These are phyloP conservation scores for Fraxinus xanthoxyloides DNA, from an alignment of 305 asterid species.

Conservation along the genomic window DNA sequence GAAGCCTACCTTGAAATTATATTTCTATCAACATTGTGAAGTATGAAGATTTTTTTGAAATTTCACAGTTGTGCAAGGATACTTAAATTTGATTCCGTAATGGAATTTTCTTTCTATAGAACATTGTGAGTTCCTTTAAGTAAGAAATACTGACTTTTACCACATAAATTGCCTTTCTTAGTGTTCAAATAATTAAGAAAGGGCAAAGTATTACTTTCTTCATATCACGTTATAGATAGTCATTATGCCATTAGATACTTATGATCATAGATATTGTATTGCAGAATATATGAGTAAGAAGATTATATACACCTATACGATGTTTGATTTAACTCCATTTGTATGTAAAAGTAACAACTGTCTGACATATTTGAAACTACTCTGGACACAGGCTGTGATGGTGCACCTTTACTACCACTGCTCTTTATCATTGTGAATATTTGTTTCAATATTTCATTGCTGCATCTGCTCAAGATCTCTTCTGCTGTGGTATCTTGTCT, in stretches of 20 bases:
- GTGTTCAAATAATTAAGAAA: background rate
- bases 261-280: background rate
- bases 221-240: background rate
- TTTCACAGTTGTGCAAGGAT: background rate
- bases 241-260: background rate
- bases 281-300: background rate
- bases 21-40: background rate
- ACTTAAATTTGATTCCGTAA: background rate
- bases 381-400: slow-evolving; percentile 64
- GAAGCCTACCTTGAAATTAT: background rate
- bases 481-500: slow-evolving; percentile 63
- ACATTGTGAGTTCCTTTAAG: background rate
- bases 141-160: background rate
- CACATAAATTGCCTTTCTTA: background rate
- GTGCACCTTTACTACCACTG: slow-evolving; percentile 88
- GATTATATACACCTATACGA: background rate
- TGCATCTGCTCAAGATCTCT: slow-evolving; percentile 87
- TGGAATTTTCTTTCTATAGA: background rate
- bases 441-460: slow-evolving; percentile 80
- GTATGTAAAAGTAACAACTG: slow-evolving; percentile 12
- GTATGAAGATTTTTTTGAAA: background rate
- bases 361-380: slow-evolving; percentile 7
- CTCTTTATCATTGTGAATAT: slow-evolving; percentile 83
- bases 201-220: background rate
- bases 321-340: slow-evolving; percentile 2